Evolutionary conservation across 2,329 filamentous ascomycete genomes (phyloP), one percentile per base, ranked within the genome.

Genomic region (Fusarium incarnatum): DNA sequence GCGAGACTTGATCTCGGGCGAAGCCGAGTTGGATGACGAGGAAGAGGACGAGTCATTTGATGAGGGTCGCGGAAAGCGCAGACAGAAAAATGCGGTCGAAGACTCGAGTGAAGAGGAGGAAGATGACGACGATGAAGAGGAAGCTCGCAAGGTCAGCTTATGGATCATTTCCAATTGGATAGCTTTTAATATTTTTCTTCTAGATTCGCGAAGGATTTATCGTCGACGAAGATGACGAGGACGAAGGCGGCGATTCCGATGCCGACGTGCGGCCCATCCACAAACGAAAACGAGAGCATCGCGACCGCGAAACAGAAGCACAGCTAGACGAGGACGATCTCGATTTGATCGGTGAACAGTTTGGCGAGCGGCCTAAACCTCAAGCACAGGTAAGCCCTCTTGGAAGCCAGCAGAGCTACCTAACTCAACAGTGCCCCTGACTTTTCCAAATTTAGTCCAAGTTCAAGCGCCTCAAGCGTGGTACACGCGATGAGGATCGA

Each of bases 151-250:
- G 79, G 92, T 96, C 82, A 75, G 85, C 76, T 37, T 47, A 6
- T 28, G 18, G 15, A 23, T 13, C 11, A 45, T 27, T 75, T 40
- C 15, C 23, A 56, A 32, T 18, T 46, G 28, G 13, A 47, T 34
- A 28, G 34, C 20, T 2, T 15, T 54, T 74, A 27, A 72, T 64
- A 70, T 68, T 72, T 44, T 7, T 40, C 13, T 32, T 13, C 13
- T 75, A 97, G 94, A 88, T 97, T 71, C 92, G 92, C 55, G 94
- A 97, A 83, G 95, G 94, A 27, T 99, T 98, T 82, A 98, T 99
- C 72, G 94, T 97, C 69, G 94, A 97, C 76, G 94, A 97, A 76
- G 94, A 95, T 67, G 92, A 94, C 58, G 92, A 93, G 64, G 92
- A 91, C 49, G 88, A 91, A 55, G 91, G 86, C 55, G 87, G 87